Conservation (phyloP, 2,329 filamentous ascomycete genomes). For the Colletotrichum simmondsii region DNA sequence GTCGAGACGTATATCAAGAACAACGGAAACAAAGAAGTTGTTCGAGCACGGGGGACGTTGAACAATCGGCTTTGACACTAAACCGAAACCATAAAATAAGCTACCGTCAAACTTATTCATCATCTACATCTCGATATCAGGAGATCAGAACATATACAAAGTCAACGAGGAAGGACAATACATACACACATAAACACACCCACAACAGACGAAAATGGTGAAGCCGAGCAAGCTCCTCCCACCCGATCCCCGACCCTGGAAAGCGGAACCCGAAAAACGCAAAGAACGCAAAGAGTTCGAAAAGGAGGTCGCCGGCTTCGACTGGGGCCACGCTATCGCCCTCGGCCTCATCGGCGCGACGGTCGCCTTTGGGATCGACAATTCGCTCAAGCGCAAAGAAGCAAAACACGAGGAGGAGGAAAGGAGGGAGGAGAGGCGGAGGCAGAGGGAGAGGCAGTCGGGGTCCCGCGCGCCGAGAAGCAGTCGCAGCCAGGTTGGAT, state of each 20-base stretch:
- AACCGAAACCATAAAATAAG: neutral
- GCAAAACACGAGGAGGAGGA: conserved; percentile 33
- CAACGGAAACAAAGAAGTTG: neutral
- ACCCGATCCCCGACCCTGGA: conserved; percentile 47
- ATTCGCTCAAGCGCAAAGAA: conserved; percentile 44
- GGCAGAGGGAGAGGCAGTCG: conserved; percentile 13
- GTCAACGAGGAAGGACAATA: neutral
- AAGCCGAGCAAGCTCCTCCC: conserved; percentile 36
- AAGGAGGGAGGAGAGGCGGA: conserved; percentile 21
- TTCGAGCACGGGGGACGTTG: neutral
- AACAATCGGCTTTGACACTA: neutral
- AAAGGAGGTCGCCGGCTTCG: conserved; percentile 50
- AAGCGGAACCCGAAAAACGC: conserved; percentile 50
- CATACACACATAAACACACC: no score
- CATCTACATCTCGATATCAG: neutral
- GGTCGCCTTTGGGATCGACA: conserved; percentile 52
- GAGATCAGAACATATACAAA: neutral
- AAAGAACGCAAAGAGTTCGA: conserved; percentile 50
- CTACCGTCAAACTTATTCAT: neutral
- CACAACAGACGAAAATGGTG: no score
- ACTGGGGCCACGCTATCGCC: conserved; percentile 51
- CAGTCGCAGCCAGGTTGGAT: conserved; percentile 9
- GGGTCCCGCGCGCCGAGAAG: conserved; percentile 1
- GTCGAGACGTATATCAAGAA: neutral
- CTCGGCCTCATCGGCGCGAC: conserved; percentile 50